These are phyloP conservation scores for Golubevia pallescens DNA, from an alignment of 1,284 basidiomycete genomes.

Conservation along the genomic window DNA sequence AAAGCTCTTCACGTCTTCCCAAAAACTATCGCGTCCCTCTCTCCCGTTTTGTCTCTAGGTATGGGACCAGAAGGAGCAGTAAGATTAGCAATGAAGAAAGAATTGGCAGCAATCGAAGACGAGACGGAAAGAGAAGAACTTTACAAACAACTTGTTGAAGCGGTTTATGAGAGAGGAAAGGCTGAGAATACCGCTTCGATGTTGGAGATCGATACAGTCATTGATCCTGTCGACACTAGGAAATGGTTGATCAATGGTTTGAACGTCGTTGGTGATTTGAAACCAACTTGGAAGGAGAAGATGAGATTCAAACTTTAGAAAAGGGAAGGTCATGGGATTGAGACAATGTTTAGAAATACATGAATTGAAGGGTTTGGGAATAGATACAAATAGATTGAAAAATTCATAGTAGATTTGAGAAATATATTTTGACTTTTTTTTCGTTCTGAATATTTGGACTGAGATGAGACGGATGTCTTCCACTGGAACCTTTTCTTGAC, in stretches of 20 bases:
- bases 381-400: too few species aligned
- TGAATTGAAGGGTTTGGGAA: too few species aligned
- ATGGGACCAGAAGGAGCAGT: background rate
- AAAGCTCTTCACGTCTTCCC: constrained; percentile 5
- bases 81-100: constrained; percentile 21
- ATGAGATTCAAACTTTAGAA: too few species aligned
- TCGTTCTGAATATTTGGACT: too few species aligned
- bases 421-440: too few species aligned
- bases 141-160: constrained; percentile 17
- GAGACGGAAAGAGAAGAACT: constrained; percentile 13
- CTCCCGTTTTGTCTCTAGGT: too few species aligned
- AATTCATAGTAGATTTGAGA: too few species aligned
- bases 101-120: constrained; percentile 23
- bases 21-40: too few species aligned
- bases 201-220: constrained; percentile 36
- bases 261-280: constrained; percentile 8
- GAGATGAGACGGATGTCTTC: too few species aligned
- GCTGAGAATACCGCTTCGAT: constrained; percentile 27
- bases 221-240: constrained; percentile 38
- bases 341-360: too few species aligned
- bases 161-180: constrained; percentile 26
- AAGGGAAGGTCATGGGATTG: too few species aligned
- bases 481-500: too few species aligned
- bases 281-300: constrained; percentile 12
- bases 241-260: constrained; percentile 16